Evolutionary conservation across 2,329 filamentous ascomycete genomes (phyloP).

Genomic region (Cladosporium sp.): DNA sequence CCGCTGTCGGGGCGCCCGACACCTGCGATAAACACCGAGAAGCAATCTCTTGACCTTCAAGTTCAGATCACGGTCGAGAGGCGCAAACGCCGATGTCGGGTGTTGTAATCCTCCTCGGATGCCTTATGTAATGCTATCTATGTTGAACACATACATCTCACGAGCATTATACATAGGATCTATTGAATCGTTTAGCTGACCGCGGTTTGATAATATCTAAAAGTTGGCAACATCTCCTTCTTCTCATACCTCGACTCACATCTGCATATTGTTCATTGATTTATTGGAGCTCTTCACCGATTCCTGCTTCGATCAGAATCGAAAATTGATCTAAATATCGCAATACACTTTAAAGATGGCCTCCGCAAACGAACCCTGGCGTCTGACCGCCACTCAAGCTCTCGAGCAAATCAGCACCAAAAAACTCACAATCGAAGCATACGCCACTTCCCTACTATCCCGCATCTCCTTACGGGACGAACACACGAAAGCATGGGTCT

Average conservation of each 20-base stretch:
- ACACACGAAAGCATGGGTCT: slow-evolving; percentile 49
- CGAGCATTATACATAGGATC: not conserved
- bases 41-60: too few species aligned
- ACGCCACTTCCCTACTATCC: slow-evolving; percentile 45
- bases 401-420: slow-evolving; percentile 35
- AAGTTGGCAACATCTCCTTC: too few species aligned
- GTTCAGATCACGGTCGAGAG: too few species aligned
- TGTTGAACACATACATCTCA: not conserved
- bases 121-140: slow-evolving; percentile 1
- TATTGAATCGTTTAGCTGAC: too few species aligned
- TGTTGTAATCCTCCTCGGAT: not conserved
- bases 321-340: too few species aligned
- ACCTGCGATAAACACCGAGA: too few species aligned
- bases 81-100: not conserved
- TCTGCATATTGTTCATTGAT: too few species aligned
- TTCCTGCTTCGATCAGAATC: too few species aligned
- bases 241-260: too few species aligned
- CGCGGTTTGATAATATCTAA: too few species aligned
- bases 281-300: too few species aligned
- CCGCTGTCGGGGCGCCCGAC: too few species aligned
- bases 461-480: slow-evolving; percentile 44
- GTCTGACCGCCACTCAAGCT: slow-evolving; percentile 43
- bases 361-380: slow-evolving; percentile 14
- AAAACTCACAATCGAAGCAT: slow-evolving; percentile 47
- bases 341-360: not conserved